A percentile compares a stretch with the other conserved stretches of the same genome.
These are phyloP conservation scores for Kwoniella botswanensis DNA, from an alignment of 768 basidiomycete species.

Conservation along the genomic window DNA sequence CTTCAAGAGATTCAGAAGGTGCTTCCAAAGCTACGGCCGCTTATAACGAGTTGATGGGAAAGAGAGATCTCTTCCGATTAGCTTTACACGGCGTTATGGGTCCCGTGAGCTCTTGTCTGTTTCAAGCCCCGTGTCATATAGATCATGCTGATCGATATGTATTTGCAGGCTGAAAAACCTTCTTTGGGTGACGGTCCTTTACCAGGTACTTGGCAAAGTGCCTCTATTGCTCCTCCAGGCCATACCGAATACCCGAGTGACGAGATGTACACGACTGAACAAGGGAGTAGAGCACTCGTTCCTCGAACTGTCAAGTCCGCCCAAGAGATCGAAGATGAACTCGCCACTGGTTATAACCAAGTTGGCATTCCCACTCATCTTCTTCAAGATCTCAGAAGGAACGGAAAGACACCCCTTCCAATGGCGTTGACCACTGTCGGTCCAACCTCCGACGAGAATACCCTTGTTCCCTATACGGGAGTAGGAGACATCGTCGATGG, in stretches of 20 bases:
- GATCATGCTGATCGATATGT: neutral
- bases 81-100: neutral
- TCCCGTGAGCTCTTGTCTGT: no score
- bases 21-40: neutral
- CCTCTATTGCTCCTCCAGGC: neutral
- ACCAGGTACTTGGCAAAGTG: neutral
- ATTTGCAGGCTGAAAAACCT: neutral
- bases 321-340: neutral
- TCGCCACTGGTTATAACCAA: neutral
- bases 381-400: neutral
- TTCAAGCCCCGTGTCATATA: no score
- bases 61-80: neutral
- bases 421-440: neutral
- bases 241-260: conserved; percentile 5
- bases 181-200: neutral
- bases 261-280: neutral
- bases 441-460: neutral
- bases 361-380: neutral
- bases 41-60: neutral
- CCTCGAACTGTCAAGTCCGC: neutral
- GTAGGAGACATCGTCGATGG: neutral
- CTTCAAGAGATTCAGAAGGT: neutral
- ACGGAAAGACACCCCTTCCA: conserved; percentile 4
- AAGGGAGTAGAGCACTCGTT: neutral
- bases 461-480: neutral